phyloP scores from a whole-genome alignment of 1,139 yeast species.

The Magnusiomyces tetraspermus region DNA sequence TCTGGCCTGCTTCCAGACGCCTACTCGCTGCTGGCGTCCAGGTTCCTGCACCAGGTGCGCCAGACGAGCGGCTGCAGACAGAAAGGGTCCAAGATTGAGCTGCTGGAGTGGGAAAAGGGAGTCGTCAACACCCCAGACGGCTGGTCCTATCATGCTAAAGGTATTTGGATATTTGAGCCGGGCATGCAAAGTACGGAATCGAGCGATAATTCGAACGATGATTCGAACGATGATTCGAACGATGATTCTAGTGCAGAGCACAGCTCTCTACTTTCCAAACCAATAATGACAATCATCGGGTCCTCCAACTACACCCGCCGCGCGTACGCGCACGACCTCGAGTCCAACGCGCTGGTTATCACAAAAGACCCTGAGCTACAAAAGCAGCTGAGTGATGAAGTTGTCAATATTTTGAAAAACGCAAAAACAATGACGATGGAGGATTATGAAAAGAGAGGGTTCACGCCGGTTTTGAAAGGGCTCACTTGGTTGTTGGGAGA shows the following conservation, averaged over 20 bases:
- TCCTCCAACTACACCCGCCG: conserved; percentile 90
- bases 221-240: no score
- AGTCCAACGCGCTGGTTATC: conserved; percentile 70
- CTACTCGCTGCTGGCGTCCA: conserved; percentile 64
- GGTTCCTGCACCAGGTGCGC: conserved; percentile 51
- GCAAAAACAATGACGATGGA: conserved; percentile 42
- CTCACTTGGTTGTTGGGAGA: conserved; percentile 42
- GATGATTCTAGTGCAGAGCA: no score
- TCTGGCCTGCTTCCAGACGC: conserved; percentile 82
- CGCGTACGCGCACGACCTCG: conserved; percentile 80
- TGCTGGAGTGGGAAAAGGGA: conserved; percentile 85
- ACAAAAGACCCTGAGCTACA: conserved; percentile 60
- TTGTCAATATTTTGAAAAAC: conserved; percentile 48
- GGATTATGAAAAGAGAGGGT: conserved; percentile 57
- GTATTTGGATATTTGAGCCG: conserved; percentile 74
- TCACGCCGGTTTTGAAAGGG: conserved; percentile 44
- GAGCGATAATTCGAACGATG: no score
- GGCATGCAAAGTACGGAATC: no score
- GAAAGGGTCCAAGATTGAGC: conserved; percentile 32
- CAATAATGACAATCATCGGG: conserved; percentile 75
- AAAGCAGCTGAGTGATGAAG: conserved; percentile 49
- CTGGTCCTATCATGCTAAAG: conserved; percentile 99
- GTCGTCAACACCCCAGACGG: conserved; percentile 71
- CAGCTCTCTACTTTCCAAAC: conserved; percentile 29
- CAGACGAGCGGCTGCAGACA: conserved; percentile 18